Base-by-base conservation (phyloP, 1,284 basidiomycete genomes). In the Ganoderma meredithae region DNA sequence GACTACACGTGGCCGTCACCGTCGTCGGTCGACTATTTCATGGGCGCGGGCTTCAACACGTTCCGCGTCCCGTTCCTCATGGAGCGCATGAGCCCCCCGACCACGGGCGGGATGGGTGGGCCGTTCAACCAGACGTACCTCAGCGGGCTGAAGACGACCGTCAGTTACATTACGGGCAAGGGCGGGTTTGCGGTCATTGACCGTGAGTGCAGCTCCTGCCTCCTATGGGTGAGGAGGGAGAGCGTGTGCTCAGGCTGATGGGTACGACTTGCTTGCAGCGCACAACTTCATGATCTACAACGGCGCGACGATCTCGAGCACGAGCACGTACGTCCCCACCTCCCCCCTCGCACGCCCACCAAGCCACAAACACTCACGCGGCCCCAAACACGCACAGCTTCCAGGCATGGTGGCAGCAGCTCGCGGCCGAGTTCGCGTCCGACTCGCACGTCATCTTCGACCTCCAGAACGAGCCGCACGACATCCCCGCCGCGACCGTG, bases 211-310 rank as follows among this genome's bases (percentile, higher is more conserved):
- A n/a, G n/a, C n/a, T n/a, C n/a, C n/a, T n/a, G n/a, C n/a, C n/a
- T n/a, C n/a, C n/a, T n/a, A n/a, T n/a, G n/a, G n/a, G n/a, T n/a
- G n/a, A n/a, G n/a, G n/a, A n/a, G n/a, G n/a, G n/a, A n/a, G n/a
- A n/a, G n/a, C n/a, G n/a, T n/a, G n/a, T n/a, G n/a, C n/a, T n/a
- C n/a, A n/a, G n/a, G n/a, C n/a, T n/a, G n/a, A 53, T 22, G 9
- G 40, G 33, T 44, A 8, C 59, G 36, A n/a, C 27, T 31, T 31
- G 3, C 15, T 10, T 66, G 33, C 63, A 86, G 85, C 87, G 49
- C 87, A 88, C 79, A 89, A 88, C 79, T 89, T 76, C 78, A 85
- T 88, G 85, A 84, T 83, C 63, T 89, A 86, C 81, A 87, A 88
- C 72, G 82, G 82, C 64, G 77, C 75, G 31, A 76, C 82, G 25